Evolutionary conservation across 768 basidiomycete genomes (phyloP).

Genomic region (Tylopilus subfusipes): DNA sequence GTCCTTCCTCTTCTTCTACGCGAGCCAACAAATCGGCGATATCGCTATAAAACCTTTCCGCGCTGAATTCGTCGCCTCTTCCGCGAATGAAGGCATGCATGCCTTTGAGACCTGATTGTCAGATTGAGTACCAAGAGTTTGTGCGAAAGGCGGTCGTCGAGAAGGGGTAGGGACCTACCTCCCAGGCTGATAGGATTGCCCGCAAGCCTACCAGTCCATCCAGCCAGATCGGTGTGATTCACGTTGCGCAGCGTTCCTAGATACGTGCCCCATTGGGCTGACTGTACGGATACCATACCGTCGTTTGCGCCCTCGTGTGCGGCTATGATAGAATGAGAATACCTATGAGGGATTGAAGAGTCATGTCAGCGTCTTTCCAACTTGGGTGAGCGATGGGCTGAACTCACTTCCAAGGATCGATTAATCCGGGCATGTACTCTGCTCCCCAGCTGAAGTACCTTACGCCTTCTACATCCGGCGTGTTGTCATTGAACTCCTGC

Average conservation of each 20-base stretch:
- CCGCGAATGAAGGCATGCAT: conserved; percentile 88
- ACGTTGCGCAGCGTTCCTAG: conserved; percentile 89
- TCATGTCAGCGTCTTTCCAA: background rate
- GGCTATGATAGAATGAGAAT: conserved; percentile 76
- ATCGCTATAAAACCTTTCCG: conserved; percentile 86
- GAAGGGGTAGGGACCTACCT: conserved; percentile 1
- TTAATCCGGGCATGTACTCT: conserved; percentile 78
- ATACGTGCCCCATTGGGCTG: conserved; percentile 93
- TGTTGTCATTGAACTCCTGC: too few relatives aligned
- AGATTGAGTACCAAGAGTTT: background rate
- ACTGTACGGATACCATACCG: conserved; percentile 85
- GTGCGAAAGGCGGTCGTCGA: background rate
- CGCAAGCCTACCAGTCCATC: conserved; percentile 62
- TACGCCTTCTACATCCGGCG: conserved; percentile 79
- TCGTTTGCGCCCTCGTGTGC: conserved; percentile 92
- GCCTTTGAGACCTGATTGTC: conserved; percentile 50
- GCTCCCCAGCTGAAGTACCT: conserved; percentile 97
- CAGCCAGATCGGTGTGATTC: conserved; percentile 89
- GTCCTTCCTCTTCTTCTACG: conserved; percentile 61
- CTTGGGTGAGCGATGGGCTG: background rate
- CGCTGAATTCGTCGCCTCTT: conserved; percentile 85
- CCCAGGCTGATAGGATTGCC: conserved; percentile 25
- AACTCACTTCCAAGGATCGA: conserved; percentile 80
- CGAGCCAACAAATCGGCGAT: conserved; percentile 75
- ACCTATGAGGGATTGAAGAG: conserved; percentile 28